Percentiles rank a stretch among this genome's conserved stretches.
phyloP scores from a whole-genome alignment of 2,329 filamentous ascomycete genomes.

The Colletotrichum acutatum region DNA sequence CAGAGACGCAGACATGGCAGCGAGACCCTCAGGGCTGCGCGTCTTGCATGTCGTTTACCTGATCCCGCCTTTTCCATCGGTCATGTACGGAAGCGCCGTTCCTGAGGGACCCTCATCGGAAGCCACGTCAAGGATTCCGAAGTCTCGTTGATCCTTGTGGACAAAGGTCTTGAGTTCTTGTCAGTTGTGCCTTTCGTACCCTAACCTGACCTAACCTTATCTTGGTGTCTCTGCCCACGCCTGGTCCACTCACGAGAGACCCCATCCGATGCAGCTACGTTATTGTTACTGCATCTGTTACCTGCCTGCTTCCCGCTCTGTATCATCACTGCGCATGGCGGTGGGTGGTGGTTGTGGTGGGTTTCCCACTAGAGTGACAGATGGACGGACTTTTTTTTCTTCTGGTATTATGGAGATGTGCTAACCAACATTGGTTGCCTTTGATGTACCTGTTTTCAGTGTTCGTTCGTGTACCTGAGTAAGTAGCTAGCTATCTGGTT shows the following conservation, averaged over 20 bases:
- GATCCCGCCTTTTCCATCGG: constrained; percentile 15
- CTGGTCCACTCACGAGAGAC: constrained; percentile 6
- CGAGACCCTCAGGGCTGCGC: constrained; percentile 5
- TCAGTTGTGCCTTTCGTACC: background rate
- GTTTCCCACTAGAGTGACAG: background rate
- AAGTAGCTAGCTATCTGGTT: background rate
- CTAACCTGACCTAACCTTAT: constrained; percentile 31
- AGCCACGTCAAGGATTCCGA: background rate
- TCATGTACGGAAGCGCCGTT: constrained; percentile 19
- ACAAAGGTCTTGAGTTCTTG: background rate
- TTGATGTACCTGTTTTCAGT: constrained; percentile 1
- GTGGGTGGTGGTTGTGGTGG: constrained; percentile 11
- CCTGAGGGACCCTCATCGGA: background rate
- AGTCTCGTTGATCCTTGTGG: background rate
- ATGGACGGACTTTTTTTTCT: background rate
- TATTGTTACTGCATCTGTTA: constrained; percentile 16
- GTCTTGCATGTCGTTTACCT: constrained; percentile 22
- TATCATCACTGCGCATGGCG: constrained; percentile 7
- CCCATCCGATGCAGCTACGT: constrained; percentile 5
- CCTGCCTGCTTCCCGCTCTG: constrained; percentile 26
- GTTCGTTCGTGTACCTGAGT: background rate
- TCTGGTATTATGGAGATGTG: background rate
- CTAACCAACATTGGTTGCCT: background rate
- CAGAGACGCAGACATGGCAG: background rate
- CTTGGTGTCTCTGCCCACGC: constrained; percentile 6